A percentile compares a stretch with the other conserved stretches of the same genome.
phyloP scores from a whole-genome alignment of 2,329 filamentous ascomycete species.

The Sclerotinia glacialis region DNA sequence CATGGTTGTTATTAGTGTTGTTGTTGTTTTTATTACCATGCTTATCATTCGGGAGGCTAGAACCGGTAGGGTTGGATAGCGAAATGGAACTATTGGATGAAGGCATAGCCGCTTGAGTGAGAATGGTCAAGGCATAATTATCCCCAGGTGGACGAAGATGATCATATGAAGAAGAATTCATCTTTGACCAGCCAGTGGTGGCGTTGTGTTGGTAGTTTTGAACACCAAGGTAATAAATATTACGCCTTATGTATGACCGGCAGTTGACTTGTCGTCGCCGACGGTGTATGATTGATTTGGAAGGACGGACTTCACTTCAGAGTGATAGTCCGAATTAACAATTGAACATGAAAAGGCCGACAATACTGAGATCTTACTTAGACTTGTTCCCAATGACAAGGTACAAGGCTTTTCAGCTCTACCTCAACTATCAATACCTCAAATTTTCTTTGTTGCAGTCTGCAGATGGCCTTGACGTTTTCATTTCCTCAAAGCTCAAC shows the following conservation, averaged over 20 bases:
- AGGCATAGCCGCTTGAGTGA: constrained; percentile 34
- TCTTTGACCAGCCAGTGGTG: constrained; percentile 22
- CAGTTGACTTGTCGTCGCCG: not conserved
- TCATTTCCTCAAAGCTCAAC: not conserved
- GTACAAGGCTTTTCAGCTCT: not conserved
- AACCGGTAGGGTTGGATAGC: constrained; percentile 10
- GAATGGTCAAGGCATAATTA: constrained; percentile 34
- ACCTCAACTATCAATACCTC: not conserved
- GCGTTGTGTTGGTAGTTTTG: not conserved
- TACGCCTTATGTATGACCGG: too few relatives aligned
- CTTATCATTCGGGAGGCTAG: constrained; percentile 4
- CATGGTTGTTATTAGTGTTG: too few relatives aligned
- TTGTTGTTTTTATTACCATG: too few relatives aligned
- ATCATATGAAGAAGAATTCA: constrained; percentile 27
- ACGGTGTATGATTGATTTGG: not conserved
- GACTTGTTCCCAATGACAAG: not conserved
- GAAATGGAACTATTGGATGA: not conserved
- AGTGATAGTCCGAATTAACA: constrained; percentile 2
- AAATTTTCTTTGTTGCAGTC: not conserved
- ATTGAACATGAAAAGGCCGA: constrained; percentile 13
- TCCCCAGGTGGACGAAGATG: constrained; percentile 26
- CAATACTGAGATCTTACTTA: not conserved
- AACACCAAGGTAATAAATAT: not conserved
- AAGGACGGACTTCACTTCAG: too few relatives aligned
- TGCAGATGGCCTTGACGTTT: not conserved